Evolutionary conservation across 2,329 filamentous ascomycete species (phyloP).

Genomic region (Neopestalotiopsis rosae): DNA sequence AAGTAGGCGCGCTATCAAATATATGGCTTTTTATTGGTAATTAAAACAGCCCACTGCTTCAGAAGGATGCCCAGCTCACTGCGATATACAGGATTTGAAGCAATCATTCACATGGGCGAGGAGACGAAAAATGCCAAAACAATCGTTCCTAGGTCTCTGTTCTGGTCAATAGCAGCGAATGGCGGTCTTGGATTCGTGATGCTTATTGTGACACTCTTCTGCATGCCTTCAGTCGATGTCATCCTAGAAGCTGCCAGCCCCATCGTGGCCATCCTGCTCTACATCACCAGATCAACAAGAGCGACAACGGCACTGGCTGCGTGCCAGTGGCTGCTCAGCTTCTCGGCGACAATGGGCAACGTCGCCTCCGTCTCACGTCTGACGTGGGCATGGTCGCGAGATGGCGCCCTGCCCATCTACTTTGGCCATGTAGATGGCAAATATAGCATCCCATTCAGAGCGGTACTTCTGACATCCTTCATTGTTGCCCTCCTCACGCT

Average conservation of each 20-base stretch:
- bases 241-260: constrained; percentile 18
- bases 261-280: constrained; percentile 16
- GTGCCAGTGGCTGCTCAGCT: constrained; percentile 5
- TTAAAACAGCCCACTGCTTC: not conserved
- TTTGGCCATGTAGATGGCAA: constrained; percentile 20
- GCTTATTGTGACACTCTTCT: constrained; percentile 14
- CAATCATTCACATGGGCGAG: constrained; percentile 22
- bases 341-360: constrained; percentile 15
- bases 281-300: not conserved
- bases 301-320: constrained; percentile 17
- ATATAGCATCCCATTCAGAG: constrained; percentile 19
- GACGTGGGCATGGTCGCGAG: constrained; percentile 21
- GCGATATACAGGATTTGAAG: constrained; percentile 16
- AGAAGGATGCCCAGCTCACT: not conserved
- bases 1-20: constrained; percentile 19
- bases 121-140: constrained; percentile 22
- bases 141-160: constrained; percentile 18
- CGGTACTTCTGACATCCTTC: constrained; percentile 16
- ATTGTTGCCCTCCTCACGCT: constrained; percentile 18
- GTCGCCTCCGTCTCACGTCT: constrained; percentile 18
- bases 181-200: constrained; percentile 18
- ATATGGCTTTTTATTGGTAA: constrained; percentile 22
- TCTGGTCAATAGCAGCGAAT: constrained; percentile 21
- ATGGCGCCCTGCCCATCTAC: constrained; percentile 18
- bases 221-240: constrained; percentile 19